Base-by-base conservation (phyloP, 345 rosid species). In the Streptanthus diversifolius region DNA sequence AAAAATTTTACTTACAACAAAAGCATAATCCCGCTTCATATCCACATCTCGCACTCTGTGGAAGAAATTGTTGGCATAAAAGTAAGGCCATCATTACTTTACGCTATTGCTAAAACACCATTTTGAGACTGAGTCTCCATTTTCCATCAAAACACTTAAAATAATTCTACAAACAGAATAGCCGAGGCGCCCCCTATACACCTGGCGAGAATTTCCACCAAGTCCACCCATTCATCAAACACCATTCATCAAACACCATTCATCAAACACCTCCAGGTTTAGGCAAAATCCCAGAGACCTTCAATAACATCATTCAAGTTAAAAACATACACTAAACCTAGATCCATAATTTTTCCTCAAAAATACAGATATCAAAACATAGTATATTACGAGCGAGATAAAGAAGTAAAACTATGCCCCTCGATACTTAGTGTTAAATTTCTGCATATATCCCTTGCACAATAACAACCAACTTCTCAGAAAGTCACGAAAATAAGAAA, bases 11-110 rank as follows among this genome's bases (percentile, higher is more conserved):
- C 84, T 81, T 89, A 93, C 98, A 84, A 93, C 93, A 82, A 93
- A 93, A 47, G 98, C 98, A 66, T 84, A 93, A 80, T 93, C 97
- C 72, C 93, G 89, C 98, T 92, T 92, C 98, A 92, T 88, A 90
- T 92, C 98, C 96, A 92, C 97, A 87, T 89, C 92, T 62, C 96
- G 93, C 73, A 90, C 83, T 90, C 98, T 93, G 97, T 87, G 93
- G 44, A 66, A 74, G 77, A 93, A 93, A 90, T 74, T 82, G 92
- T 86, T 88, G 82, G 96, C 90, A 93, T 83, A 93, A 88, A 93
- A 87, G 88, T 90, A 90, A 90, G 96, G 97, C 89, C 98, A 90
- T 93, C 96, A 79, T 83, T 80, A 87, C 85, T 83, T 54, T 85
- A 90, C 84, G 52, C 88, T 81, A 84, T 82, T 79, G 70, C 90